Evolutionary conservation across 1,284 basidiomycete genomes (phyloP).

Genomic region (Sanguinoderma infundibulare): DNA sequence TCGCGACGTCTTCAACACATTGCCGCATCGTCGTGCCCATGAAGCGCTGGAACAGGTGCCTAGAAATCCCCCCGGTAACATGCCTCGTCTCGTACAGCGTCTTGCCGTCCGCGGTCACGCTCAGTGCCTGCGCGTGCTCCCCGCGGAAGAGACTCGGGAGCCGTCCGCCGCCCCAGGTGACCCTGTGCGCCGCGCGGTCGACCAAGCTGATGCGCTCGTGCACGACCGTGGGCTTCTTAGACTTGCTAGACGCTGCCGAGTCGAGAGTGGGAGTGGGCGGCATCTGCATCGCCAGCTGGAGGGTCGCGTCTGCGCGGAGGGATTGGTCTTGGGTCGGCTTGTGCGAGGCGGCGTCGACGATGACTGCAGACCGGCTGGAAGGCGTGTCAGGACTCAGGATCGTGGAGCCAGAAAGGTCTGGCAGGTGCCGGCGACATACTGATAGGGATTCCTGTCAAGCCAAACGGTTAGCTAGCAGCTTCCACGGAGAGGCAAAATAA

Average conservation of each 20-base stretch:
- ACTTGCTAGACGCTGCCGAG: too few species aligned
- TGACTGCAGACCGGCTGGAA: constrained; percentile 30
- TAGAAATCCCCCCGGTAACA: constrained; percentile 58
- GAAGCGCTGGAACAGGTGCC: constrained; percentile 53
- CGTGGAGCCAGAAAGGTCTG: neutral
- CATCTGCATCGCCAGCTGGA: constrained; percentile 5
- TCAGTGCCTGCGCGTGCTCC: constrained; percentile 2
- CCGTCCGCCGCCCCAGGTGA: constrained; percentile 7
- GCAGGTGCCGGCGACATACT: too few species aligned
- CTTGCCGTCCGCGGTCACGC: neutral
- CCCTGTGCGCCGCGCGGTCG: neutral
- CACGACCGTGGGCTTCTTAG: constrained; percentile 1
- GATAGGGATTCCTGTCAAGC: constrained; percentile 6
- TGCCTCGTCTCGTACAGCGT: constrained; percentile 59
- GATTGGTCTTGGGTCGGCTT: neutral
- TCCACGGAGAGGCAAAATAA: neutral
- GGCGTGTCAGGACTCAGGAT: neutral
- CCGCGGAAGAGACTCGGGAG: constrained; percentile 4
- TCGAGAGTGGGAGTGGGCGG: constrained; percentile 4
- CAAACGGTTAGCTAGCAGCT: neutral
- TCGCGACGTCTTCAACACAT: constrained; percentile 55
- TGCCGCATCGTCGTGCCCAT: constrained; percentile 46
- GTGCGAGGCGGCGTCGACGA: constrained; percentile 1
- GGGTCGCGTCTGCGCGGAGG: neutral
- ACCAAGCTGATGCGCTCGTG: constrained; percentile 4